Percentiles rank a stretch among this genome's conserved stretches.
phyloP scores from a whole-genome alignment of 352 stramenopile genomes.

The Globisporangium mamillatum region DNA sequence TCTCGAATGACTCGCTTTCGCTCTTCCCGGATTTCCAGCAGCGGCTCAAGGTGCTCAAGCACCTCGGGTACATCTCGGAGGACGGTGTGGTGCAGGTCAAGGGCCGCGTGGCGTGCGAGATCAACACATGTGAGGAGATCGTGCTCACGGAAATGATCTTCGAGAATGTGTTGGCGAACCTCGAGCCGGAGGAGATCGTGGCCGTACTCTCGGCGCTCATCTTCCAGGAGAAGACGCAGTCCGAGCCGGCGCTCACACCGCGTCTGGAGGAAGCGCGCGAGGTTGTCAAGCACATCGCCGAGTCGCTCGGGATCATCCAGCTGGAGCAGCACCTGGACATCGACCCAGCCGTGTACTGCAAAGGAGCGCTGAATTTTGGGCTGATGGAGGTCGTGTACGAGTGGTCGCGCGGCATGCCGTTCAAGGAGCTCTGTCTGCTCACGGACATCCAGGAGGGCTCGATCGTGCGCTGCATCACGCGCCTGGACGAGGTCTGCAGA shows the following conservation, averaged over 20 bases:
- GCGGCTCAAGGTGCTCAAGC: constrained; percentile 89
- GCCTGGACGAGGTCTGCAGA: constrained; percentile 96
- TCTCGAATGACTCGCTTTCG: constrained; percentile 89
- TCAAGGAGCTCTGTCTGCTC: constrained; percentile 94
- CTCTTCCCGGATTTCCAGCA: constrained; percentile 98
- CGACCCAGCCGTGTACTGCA: constrained; percentile 90
- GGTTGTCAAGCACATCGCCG: constrained; percentile 83
- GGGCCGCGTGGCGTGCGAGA: constrained; percentile 96
- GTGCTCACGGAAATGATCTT: constrained; percentile 99
- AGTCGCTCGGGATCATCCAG: constrained; percentile 79
- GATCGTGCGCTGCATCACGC: constrained; percentile 97
- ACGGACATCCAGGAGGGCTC: constrained; percentile 97
- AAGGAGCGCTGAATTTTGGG: constrained; percentile 94
- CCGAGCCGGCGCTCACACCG: constrained; percentile 66
- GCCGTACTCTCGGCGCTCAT: constrained; percentile 95
- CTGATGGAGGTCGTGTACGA: constrained; percentile 96
- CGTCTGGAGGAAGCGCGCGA: constrained; percentile 78
- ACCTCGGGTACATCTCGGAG: constrained; percentile 92
- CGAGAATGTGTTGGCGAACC: constrained; percentile 95
- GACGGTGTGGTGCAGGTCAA: constrained; percentile 93
- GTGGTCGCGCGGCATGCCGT: constrained; percentile 97
- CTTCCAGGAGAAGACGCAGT: constrained; percentile 94
- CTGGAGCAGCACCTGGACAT: constrained; percentile 83
- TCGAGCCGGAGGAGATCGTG: constrained; percentile 97
- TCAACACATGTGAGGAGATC: constrained; percentile 98